Evolutionary conservation across 2,329 filamentous ascomycete genomes (phyloP).

Genomic region (Xylaria sp.): DNA sequence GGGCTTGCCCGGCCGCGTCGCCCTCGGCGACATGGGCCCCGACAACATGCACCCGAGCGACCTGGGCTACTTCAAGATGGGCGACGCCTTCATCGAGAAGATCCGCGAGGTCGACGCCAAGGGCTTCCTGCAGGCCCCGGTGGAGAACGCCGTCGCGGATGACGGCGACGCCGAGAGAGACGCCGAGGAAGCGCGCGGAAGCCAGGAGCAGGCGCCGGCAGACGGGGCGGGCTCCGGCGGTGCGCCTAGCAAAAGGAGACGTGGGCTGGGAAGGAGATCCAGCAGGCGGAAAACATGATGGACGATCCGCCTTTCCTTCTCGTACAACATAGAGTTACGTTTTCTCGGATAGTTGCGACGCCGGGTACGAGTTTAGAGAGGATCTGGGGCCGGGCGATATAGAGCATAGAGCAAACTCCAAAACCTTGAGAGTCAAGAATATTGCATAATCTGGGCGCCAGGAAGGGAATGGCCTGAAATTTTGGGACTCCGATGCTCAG

Average conservation of each 20-base stretch:
- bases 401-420: neutral
- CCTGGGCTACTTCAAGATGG: conserved; percentile 35
- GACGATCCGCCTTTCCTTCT: neutral
- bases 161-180: conserved; percentile 25
- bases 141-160: conserved; percentile 20
- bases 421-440: too few species aligned
- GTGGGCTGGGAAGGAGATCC: neutral
- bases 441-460: too few species aligned
- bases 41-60: conserved; percentile 36
- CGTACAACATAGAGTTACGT: neutral
- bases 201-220: neutral
- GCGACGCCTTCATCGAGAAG: conserved; percentile 35
- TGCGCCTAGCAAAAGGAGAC: too few species aligned
- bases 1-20: conserved; percentile 30
- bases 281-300: neutral
- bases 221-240: too few species aligned
- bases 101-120: conserved; percentile 33
- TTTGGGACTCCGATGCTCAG: too few species aligned
- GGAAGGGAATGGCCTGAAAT: too few species aligned
- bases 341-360: neutral
- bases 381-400: neutral
- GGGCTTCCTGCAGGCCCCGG: conserved; percentile 27
- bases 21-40: conserved; percentile 17
- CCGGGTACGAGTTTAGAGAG: neutral
- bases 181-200: conserved; percentile 18